These are phyloP conservation scores for Hypoxylon sp. DNA, from an alignment of 2,329 filamentous ascomycete genomes.

Conservation along the genomic window DNA sequence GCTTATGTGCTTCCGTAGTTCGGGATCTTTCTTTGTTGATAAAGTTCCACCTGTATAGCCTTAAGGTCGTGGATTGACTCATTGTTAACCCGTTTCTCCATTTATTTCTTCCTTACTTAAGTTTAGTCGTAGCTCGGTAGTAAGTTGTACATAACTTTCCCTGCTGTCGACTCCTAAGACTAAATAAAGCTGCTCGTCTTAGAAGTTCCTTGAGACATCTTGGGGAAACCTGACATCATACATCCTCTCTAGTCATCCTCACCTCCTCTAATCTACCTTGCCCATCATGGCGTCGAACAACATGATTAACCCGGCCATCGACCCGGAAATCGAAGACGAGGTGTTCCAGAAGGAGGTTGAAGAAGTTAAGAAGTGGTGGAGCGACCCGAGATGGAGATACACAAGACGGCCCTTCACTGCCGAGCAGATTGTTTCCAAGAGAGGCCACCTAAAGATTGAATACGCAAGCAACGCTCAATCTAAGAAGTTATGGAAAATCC, in stretches of 20 bases:
- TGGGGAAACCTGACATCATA: constrained; percentile 19
- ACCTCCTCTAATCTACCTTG: constrained; percentile 31
- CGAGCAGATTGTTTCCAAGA: constrained; percentile 96
- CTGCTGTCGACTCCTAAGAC: constrained; percentile 10
- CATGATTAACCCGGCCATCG: constrained; percentile 71
- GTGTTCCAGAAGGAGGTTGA: constrained; percentile 86
- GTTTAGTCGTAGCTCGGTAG: constrained; percentile 10
- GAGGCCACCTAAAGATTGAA: constrained; percentile 89
- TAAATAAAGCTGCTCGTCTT: not conserved
- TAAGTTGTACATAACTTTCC: constrained; percentile 19
- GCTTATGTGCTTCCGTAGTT: constrained; percentile 33
- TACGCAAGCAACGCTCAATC: constrained; percentile 91
- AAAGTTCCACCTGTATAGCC: constrained; percentile 16
- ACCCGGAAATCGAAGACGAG: constrained; percentile 72
- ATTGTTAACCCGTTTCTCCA: constrained; percentile 15
- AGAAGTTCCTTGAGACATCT: not conserved
- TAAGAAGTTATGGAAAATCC: constrained; percentile 94
- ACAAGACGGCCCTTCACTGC: constrained; percentile 95
- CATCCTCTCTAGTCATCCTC: constrained; percentile 10
- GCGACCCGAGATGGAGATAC: constrained; percentile 89
- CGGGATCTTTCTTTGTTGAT: constrained; percentile 35
- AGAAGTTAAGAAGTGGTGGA: constrained; percentile 95
- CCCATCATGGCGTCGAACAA: constrained; percentile 72
- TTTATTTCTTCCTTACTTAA: constrained; percentile 18
- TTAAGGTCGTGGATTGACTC: constrained; percentile 15